These are phyloP conservation scores for Rhizopus arrhizus DNA, from an alignment of 371 early-diverging fungal species.

Conservation along the genomic window DNA sequence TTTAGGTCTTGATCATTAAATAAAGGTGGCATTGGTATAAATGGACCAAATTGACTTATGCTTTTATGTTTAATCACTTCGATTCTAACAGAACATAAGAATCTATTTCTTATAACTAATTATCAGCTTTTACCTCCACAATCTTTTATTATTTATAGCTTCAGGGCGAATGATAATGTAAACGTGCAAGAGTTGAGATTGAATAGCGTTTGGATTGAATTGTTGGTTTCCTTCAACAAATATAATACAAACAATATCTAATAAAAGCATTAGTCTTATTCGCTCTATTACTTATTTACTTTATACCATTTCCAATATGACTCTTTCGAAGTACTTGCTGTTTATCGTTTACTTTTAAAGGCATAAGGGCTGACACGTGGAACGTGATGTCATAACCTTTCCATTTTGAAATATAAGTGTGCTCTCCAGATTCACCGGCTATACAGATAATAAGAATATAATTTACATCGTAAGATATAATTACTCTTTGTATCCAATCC, in stretches of 20 bases:
- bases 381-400: constrained; percentile 81
- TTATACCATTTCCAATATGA: constrained; percentile 78
- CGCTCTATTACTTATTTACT: too few species aligned
- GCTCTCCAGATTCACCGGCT: constrained; percentile 71
- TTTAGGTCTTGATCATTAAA: constrained; percentile 52
- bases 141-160: constrained; percentile 22
- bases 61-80: constrained; percentile 59
- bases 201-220: constrained; percentile 69
- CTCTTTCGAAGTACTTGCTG: constrained; percentile 83
- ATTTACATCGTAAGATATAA: constrained; percentile 1
- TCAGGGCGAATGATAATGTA: constrained; percentile 65
- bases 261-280: too few species aligned
- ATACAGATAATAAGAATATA: not conserved
- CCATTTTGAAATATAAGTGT: constrained; percentile 77
- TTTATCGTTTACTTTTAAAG: constrained; percentile 64
- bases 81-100: constrained; percentile 30
- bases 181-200: constrained; percentile 75
- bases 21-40: constrained; percentile 62
- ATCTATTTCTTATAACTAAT: not conserved
- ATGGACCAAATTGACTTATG: constrained; percentile 67
- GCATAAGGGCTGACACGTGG: constrained; percentile 80
- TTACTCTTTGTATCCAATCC: constrained; percentile 82
- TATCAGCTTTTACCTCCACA: constrained; percentile 38
- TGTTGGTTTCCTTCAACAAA: constrained; percentile 62
- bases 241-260: constrained; percentile 74